Conservation (phyloP, 202 grass and related monocot genomes). For the Eragrostis tef region DNA sequence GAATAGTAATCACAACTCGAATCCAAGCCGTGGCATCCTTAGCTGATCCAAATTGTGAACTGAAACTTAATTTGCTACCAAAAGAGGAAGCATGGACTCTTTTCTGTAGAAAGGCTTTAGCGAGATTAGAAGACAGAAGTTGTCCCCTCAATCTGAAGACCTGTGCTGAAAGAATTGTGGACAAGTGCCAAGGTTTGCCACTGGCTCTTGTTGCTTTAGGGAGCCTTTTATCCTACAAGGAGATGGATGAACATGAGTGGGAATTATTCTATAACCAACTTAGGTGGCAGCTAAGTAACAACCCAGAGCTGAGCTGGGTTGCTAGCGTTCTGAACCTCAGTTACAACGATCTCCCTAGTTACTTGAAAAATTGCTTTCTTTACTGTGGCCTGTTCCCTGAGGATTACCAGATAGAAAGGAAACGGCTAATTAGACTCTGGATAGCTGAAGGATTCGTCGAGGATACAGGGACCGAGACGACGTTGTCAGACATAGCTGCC, state of each 20-base stretch:
- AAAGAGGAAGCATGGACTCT: constrained; percentile 44
- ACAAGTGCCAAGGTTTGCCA: constrained; percentile 65
- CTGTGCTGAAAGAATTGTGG: constrained; percentile 42
- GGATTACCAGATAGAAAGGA: constrained; percentile 50
- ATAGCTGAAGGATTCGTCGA: constrained; percentile 58
- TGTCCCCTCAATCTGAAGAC: constrained; percentile 33
- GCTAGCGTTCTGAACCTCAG: constrained; percentile 53
- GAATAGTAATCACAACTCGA: constrained; percentile 53
- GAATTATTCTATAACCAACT: constrained; percentile 48
- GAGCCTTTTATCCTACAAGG: constrained; percentile 52
- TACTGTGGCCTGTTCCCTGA: constrained; percentile 54
- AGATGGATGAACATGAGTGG: constrained; percentile 49
- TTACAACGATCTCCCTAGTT: constrained; percentile 52
- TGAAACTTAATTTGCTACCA: constrained; percentile 32
- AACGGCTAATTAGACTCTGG: constrained; percentile 56
- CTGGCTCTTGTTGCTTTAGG: constrained; percentile 63
- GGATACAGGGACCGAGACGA: constrained; percentile 34
- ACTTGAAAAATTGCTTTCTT: constrained; percentile 58
- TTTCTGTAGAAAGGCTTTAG: constrained; percentile 52
- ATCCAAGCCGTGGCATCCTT: constrained; percentile 39
- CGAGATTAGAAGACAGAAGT: constrained; percentile 15
- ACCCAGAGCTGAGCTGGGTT: constrained; percentile 44
- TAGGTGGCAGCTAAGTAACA: constrained; percentile 54
- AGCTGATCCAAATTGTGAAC: constrained; percentile 15
- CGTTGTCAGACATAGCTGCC: constrained; percentile 49